These are phyloP conservation scores for Clathrus columnatus DNA, from an alignment of 768 basidiomycete genomes.

Conservation along the genomic window DNA sequence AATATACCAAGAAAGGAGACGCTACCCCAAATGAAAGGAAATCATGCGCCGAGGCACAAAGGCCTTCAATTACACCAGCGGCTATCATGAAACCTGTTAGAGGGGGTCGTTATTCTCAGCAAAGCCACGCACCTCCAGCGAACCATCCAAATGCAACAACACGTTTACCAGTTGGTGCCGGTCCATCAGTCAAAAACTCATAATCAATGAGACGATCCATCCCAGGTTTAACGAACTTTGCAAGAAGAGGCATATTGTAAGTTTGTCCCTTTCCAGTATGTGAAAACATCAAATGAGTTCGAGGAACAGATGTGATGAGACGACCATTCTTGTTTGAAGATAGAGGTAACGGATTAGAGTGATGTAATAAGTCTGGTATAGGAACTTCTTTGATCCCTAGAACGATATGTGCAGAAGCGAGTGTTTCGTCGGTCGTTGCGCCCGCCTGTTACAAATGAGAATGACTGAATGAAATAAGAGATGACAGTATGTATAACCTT, in stretches of 20 bases:
- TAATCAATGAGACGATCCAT: conserved; percentile 69
- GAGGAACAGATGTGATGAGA: conserved; percentile 25
- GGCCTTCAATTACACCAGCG: conserved; percentile 76
- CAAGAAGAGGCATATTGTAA: conserved; percentile 76
- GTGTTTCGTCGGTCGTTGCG: conserved; percentile 49
- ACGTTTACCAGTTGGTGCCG: conserved; percentile 45
- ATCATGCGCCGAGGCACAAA: conserved; percentile 68
- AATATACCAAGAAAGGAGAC: conserved; percentile 71
- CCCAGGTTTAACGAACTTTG: conserved; percentile 41
- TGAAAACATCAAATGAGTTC: conserved; percentile 86
- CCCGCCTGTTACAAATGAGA: conserved; percentile 50
- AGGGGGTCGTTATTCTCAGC: not conserved
- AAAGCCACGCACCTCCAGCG: conserved; percentile 59
- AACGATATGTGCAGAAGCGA: conserved; percentile 61
- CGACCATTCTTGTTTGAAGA: not conserved
- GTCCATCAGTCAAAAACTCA: conserved; percentile 58
- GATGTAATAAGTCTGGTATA: conserved; percentile 40
- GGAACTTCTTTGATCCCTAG: conserved; percentile 88
- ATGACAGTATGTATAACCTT: conserved; percentile 37
- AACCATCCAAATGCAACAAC: conserved; percentile 90
- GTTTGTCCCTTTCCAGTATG: conserved; percentile 83
- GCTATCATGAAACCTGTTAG: conserved; percentile 34
- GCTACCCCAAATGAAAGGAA: conserved; percentile 73
- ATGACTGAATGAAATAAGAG: not conserved
- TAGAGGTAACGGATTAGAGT: conserved; percentile 25